Evolutionary conservation across 768 basidiomycete species (phyloP), one percentile per base, ranked within the genome.

Genomic region (Rubroboletus satanas): DNA sequence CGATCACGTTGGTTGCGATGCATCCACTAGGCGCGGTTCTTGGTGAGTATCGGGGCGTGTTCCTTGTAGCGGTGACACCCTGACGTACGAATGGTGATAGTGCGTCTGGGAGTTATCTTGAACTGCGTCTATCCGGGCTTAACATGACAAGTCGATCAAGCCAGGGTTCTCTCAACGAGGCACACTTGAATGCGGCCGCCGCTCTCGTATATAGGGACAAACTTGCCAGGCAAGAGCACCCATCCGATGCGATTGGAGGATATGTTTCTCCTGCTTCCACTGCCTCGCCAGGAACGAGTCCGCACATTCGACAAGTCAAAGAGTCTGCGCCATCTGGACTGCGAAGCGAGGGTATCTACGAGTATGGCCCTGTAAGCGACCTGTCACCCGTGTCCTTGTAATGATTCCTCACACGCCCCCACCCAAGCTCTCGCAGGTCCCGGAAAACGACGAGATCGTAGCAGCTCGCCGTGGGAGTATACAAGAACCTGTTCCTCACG

Each of bases 231-330:
- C 65, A 59, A 35, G 69, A 70, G 29, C 59, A 57, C 18, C 7
- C 57, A 4, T 21, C 61, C 33, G 66, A 67, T n/a, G 41, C 42
- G 26, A 49, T 61, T 10, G 69, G 63, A 17, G 72, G 67, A 14
- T 79, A 79, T 45, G 62, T 77, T 35, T 79, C 78, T 0, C 78
- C 78, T 15, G 62, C 75, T 2, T 77, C 78, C 21, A 79, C 78
- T 5, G 66, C 77, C 23, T 77, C 77, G 1, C 74, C 79, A 7
- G 68, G 68, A 23, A 69, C 67, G 12, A 73, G 70, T 56, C 70
- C 75, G 23, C 71, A 61, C 49, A 37, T 61, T 35, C 66, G 62
- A 26, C 56, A 65, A 12, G 57, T 57, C 44, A 68, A 64, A 17
- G 65, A 72, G 9, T 35, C 60, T 5, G 28, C 33, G 15, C 60